A percentile compares a stretch with the other conserved stretches of the same genome.
phyloP scores from a whole-genome alignment of 2,329 filamentous ascomycete genomes.

The Scorias spongiosa region DNA sequence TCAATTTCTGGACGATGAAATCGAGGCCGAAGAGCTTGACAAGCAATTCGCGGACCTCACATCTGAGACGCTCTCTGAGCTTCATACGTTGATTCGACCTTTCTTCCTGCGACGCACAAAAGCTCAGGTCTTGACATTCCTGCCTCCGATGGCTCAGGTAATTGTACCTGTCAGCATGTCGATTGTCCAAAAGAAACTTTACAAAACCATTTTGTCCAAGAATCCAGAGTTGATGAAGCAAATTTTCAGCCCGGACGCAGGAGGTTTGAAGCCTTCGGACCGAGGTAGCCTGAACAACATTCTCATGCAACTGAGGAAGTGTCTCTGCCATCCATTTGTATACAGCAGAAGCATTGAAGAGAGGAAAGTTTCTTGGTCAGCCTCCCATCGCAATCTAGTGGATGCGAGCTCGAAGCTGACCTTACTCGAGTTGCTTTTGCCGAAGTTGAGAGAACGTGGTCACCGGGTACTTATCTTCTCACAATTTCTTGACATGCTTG shows the following conservation, averaged over 20 bases:
- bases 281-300: constrained; percentile 82
- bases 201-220: constrained; percentile 83
- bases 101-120: constrained; percentile 69
- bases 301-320: constrained; percentile 85
- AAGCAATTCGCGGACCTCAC: constrained; percentile 62
- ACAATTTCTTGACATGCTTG: constrained; percentile 76
- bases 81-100: constrained; percentile 70
- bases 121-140: constrained; percentile 72
- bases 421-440: constrained; percentile 69
- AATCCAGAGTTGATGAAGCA: constrained; percentile 78
- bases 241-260: constrained; percentile 52
- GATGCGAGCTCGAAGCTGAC: constrained; percentile 85
- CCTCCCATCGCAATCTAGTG: constrained; percentile 65
- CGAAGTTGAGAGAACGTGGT: constrained; percentile 69
- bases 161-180: constrained; percentile 96
- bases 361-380: constrained; percentile 42
- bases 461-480: constrained; percentile 92
- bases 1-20: constrained; percentile 69
- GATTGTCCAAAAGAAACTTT: constrained; percentile 80
- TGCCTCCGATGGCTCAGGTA: constrained; percentile 87
- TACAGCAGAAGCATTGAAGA: constrained; percentile 89
- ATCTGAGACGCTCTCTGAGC: constrained; percentile 61
- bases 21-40: constrained; percentile 59
- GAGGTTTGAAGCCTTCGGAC: constrained; percentile 48
- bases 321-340: constrained; percentile 88